A percentile compares a stretch with the other conserved stretches of the same genome.
phyloP scores from a whole-genome alignment of 2,329 filamentous ascomycete genomes.

The Neocatenulostroma microsporum region DNA sequence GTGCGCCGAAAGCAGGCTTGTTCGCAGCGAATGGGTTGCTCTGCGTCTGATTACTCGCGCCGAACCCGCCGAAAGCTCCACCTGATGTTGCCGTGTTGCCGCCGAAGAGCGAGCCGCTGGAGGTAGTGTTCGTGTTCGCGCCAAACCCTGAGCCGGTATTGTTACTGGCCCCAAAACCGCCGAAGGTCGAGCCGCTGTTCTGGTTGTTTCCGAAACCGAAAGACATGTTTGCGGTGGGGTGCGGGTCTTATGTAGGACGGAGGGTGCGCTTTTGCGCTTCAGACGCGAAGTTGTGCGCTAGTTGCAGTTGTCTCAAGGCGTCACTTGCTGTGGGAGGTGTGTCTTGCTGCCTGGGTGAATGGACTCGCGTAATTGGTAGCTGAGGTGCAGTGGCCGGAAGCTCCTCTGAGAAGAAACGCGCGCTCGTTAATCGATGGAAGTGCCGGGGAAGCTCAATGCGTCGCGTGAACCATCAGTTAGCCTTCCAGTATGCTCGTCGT shows the following conservation, averaged over 20 bases:
- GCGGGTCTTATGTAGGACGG: background rate
- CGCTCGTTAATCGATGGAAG: too few species aligned
- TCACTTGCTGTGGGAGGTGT: too few species aligned
- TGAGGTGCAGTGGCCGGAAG: too few species aligned
- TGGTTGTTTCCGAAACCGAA: constrained; percentile 19
- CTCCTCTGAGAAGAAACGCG: too few species aligned
- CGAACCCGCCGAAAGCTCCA: constrained; percentile 15
- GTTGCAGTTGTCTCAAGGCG: too few species aligned
- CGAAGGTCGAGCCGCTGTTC: constrained; percentile 12
- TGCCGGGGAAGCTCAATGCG: too few species aligned
- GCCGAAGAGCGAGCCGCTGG: constrained; percentile 19
- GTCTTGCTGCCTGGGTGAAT: too few species aligned
- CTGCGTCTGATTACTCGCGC: constrained; percentile 13
- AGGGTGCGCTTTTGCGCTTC: constrained; percentile 28
- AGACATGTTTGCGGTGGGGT: constrained; percentile 12
- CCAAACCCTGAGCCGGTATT: constrained; percentile 14
- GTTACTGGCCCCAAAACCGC: constrained; percentile 19
- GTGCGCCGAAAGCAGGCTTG: constrained; percentile 21
- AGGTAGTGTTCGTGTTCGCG: constrained; percentile 14
- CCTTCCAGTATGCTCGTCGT: too few species aligned
- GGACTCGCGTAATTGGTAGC: too few species aligned
- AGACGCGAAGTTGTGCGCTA: too few species aligned
- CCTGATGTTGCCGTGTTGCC: constrained; percentile 22
- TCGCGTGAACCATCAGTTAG: too few species aligned
- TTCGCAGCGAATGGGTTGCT: constrained; percentile 9